phyloP scores from a whole-genome alignment of 768 basidiomycete genomes.

The Suillus luteus region DNA sequence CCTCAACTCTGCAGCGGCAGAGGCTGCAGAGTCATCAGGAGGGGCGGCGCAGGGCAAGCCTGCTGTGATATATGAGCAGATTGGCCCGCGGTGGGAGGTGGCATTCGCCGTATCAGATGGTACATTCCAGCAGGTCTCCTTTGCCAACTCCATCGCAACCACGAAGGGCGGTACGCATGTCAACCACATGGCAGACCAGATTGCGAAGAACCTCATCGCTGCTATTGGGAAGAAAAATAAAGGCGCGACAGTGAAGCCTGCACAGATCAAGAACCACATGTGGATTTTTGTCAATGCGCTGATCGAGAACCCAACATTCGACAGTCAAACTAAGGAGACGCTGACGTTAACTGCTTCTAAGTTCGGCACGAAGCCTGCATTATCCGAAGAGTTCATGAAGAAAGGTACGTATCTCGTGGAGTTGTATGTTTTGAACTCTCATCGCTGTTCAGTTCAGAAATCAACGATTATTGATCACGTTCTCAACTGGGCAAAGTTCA shows the following conservation, averaged over 20 bases:
- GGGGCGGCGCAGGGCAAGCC: slow-evolving; percentile 80
- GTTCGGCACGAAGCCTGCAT: slow-evolving; percentile 83
- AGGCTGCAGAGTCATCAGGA: slow-evolving; percentile 67
- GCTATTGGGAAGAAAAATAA: slow-evolving; percentile 97
- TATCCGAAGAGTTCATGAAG: slow-evolving; percentile 95
- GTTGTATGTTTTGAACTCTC: slow-evolving; percentile 6
- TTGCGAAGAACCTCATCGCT: slow-evolving; percentile 81
- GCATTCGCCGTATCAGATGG: slow-evolving; percentile 95
- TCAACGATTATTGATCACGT: slow-evolving; percentile 90
- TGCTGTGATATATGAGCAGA: slow-evolving; percentile 78
- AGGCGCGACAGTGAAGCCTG: slow-evolving; percentile 88
- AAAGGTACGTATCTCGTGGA: slow-evolving; percentile 59
- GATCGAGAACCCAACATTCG: slow-evolving; percentile 97
- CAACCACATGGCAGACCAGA: slow-evolving; percentile 77
- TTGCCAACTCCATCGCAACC: slow-evolving; percentile 96
- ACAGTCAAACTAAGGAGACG: slow-evolving; percentile 98
- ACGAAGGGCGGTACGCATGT: slow-evolving; percentile 97
- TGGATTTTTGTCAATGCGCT: slow-evolving; percentile 97
- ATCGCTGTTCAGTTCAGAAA: slow-evolving; percentile 64
- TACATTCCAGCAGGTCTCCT: slow-evolving; percentile 90
- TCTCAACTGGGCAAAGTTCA: slow-evolving; percentile 95
- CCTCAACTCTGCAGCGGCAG: slow-evolving; percentile 72
- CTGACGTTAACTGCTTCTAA: slow-evolving; percentile 84
- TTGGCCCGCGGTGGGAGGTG: slow-evolving; percentile 88
- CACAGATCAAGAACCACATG: slow-evolving; percentile 97